phyloP scores from a whole-genome alignment of 169 alveolate species.

The Plasmodium yoelii region DNA sequence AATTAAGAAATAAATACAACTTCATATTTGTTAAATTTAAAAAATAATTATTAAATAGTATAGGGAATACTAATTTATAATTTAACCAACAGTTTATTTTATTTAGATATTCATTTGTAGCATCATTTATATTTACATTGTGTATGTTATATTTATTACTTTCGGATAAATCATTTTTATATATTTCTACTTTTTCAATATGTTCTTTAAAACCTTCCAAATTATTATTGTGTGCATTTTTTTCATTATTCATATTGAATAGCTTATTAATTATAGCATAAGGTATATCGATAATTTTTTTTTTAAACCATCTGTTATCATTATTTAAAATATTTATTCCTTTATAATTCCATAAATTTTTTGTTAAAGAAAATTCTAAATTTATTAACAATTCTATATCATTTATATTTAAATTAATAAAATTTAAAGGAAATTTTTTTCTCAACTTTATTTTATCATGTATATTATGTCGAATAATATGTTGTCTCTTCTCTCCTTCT shows the following conservation, averaged over 20 bases:
- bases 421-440: slow-evolving; percentile 18
- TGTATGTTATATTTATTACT: slow-evolving; percentile 9
- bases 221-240: neutral
- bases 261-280: slow-evolving; percentile 1
- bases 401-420: slow-evolving; percentile 14
- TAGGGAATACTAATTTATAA: slow-evolving; percentile 43
- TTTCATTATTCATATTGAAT: neutral
- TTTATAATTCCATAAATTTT: slow-evolving; percentile 45
- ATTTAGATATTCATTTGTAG: slow-evolving; percentile 24
- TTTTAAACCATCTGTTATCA: neutral
- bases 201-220: slow-evolving; percentile 19
- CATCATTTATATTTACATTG: slow-evolving; percentile 55
- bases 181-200: slow-evolving; percentile 4
- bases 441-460: neutral
- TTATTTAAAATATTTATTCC: neutral
- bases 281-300: neutral
- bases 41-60: slow-evolving; percentile 46
- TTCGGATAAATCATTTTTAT: neutral
- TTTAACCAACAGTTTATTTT: slow-evolving; percentile 23
- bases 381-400: slow-evolving; percentile 33
- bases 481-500: neutral
- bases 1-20: slow-evolving; percentile 54
- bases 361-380: slow-evolving; percentile 46
- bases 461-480: neutral
- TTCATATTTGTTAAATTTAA: slow-evolving; percentile 47